Base-by-base conservation (phyloP, 176 grass and related monocot genomes). In the Elaeis guineensis region DNA sequence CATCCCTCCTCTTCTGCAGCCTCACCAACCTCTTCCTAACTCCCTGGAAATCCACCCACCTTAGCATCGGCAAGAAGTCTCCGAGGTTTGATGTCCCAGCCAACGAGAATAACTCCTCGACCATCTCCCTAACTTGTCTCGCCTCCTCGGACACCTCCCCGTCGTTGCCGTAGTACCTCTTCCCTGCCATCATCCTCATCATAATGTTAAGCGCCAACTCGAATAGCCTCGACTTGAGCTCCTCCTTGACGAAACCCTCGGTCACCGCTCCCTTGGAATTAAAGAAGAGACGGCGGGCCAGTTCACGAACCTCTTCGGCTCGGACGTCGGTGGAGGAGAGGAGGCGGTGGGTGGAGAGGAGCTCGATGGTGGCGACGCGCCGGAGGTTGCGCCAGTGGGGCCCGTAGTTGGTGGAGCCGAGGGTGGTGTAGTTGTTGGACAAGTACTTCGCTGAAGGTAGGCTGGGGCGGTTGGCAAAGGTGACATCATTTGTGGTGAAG, bases 31-130 rank as follows among this genome's bases (percentile, higher is more conserved):
- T 89, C 32, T 74, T 87, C 49, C 61, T 71, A 1, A 75, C 44
- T 19, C 83, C 80, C 55, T 64, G 63, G 51, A 81, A 74, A 64
- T 83, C 86, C 19, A 90, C 58, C 72, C 76, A 82, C 71, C 72
- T 74, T 29, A 90, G 19, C 25, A 63, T 63, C 17, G 91, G 91
- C 51, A 96, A 61, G 72, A 84, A 96, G 63, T 95, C 80, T 77
- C 75, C 77, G 35, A 53, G 25, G 57, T 81, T 90, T 6, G 74
- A 65, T 16, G 83, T 21, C 22, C 80, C 83, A 17, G 57, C 49
- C 3, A 66, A 16, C 6, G 65, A 55, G 15, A 74, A 16, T n/a
- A 64, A 0, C 72, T 85, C 65, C 14, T 82, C 62, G 1, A 69
- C 29, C 5, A 90, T 67, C 66, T 62, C 9, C 78, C 79, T 81